Conservation (phyloP, 192 early-diverging fungal genomes). For the Linnemannia elongata region DNA sequence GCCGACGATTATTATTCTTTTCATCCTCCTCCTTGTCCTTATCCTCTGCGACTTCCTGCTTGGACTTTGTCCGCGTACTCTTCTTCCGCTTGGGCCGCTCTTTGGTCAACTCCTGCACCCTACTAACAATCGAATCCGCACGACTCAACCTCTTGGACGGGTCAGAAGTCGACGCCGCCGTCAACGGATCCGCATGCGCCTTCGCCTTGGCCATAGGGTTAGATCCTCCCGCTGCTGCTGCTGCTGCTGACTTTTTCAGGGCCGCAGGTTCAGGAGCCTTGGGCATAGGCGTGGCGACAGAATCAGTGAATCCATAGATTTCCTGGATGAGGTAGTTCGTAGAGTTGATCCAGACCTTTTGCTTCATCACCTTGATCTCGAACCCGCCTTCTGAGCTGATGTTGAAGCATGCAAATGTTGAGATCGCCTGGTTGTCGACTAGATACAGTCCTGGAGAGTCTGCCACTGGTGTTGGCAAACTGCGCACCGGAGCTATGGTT, state of each 20-base stretch:
- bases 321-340: conserved; percentile 65
- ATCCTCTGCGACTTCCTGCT: no score
- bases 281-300: conserved; percentile 16
- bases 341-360: conserved; percentile 57
- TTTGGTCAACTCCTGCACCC: conserved; percentile 37
- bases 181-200: background rate
- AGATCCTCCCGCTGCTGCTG: background rate
- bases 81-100: conserved; percentile 16
- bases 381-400: conserved; percentile 54
- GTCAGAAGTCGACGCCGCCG: background rate
- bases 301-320: conserved; percentile 69
- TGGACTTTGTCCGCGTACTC: background rate
- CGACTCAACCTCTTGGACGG: conserved; percentile 41
- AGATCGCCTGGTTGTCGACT: conserved; percentile 50
- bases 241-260: background rate
- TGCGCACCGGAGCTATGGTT: conserved; percentile 23
- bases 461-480: conserved; percentile 32
- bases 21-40: background rate
- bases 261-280: conserved; percentile 11
- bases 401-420: conserved; percentile 55
- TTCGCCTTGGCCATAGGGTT: background rate
- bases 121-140: conserved; percentile 49
- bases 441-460: conserved; percentile 45
- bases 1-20: background rate
- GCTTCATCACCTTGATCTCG: conserved; percentile 58